Percentiles rank a stretch among this genome's conserved stretches.
Conservation (phyloP, 148 eudicot species). For the Rhododendron molle region DNA sequence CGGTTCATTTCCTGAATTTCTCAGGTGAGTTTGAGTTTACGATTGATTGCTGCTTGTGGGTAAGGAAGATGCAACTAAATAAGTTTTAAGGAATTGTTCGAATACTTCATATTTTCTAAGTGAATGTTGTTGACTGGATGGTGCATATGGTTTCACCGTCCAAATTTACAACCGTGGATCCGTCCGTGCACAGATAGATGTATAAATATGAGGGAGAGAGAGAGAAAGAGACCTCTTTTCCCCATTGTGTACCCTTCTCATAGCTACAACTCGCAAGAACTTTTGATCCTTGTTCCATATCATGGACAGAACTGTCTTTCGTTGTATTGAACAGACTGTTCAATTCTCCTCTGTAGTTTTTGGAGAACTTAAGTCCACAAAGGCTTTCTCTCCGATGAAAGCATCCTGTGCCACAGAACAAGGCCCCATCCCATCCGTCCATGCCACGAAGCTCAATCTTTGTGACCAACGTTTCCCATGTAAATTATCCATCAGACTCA, state of each 20-base stretch:
- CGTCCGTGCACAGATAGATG: no score
- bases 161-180: not conserved
- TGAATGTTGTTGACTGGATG: conserved; percentile 8
- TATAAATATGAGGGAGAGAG: not conserved
- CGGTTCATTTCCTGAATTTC: conserved; percentile 4
- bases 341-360: conserved; percentile 15
- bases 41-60: not conserved
- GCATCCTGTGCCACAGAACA: conserved; percentile 45
- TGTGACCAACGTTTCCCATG: not conserved
- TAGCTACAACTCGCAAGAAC: conserved; percentile 41
- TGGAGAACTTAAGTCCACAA: conserved; percentile 24
- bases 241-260: conserved; percentile 41
- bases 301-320: conserved; percentile 14
- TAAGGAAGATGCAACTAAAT: not conserved
- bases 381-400: conserved; percentile 43
- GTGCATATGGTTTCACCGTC: not conserved
- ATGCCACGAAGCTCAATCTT: conserved; percentile 43
- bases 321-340: not conserved
- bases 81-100: not conserved
- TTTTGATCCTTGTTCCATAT: conserved; percentile 36
- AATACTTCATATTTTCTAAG: not conserved
- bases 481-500: not conserved
- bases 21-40: not conserved
- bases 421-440: conserved; percentile 31
- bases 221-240: conserved; percentile 32